Evolutionary conservation across 768 basidiomycete genomes (phyloP), one percentile per base, ranked within the genome.

Genomic region (Trametes elegans): DNA sequence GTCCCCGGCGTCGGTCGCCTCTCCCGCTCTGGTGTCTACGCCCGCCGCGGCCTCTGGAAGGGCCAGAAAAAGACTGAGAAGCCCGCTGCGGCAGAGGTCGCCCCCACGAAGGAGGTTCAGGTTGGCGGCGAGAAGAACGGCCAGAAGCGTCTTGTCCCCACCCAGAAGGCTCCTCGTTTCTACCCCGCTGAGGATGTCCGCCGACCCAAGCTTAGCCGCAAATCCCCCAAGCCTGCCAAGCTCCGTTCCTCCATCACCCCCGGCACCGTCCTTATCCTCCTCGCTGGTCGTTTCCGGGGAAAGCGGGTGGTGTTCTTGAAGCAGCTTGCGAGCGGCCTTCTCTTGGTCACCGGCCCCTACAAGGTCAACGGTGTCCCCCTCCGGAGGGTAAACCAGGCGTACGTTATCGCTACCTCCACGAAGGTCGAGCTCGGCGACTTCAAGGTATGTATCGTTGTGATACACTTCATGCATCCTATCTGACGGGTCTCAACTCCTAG

Each of bases 241-340:
- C 84, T 98, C 61, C 93, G 96, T 67, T 71, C 84, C 50, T 82
- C 89, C 64, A 97, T 99, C 78, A 88, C 87, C 58, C 92, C 94
- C 58, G 97, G 97, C 61, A 88, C 93, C 70, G 81, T 99, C 69
- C 79, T 99, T 63, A 98, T 99, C 75, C 79, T 99, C 65, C 85
- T 99, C 66, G 96, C 97, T 58, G 97, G 97, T 68, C 90, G 94
- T 69, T 98, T 92, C 90, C 80, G 91, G 63, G 96, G 96, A 61
- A 98, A 98, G 85, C 86, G 97, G 51, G 97, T 99, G 62, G 94
- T 99, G 54, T 96, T 93, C 77, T 79, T 99, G 78, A 97, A 97
- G 83, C 93, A 95, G 79, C 76, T 98, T 71, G 81, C 82, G 65
- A 88, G 88, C 59, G 97, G 97, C 50, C 75, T 99, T 68, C 76